phyloP scores from a whole-genome alignment of 2,329 filamentous ascomycete species.

The Aciculosporium take region DNA sequence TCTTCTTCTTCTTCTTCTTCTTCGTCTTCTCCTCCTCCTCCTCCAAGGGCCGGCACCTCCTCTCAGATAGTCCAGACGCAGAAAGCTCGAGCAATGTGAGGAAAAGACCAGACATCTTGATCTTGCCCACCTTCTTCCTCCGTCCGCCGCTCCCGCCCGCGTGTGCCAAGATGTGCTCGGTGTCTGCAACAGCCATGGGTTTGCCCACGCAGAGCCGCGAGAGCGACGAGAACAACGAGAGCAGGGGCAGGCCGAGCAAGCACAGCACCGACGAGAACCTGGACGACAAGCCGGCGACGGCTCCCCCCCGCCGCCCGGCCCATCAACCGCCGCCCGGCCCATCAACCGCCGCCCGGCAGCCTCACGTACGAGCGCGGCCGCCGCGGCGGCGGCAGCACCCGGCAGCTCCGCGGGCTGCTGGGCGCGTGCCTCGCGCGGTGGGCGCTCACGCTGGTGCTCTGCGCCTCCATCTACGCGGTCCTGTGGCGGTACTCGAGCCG shows the following conservation, averaged over 20 bases:
- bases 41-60: too few species aligned
- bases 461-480: constrained; percentile 15
- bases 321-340: background rate
- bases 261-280: background rate
- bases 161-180: too few species aligned
- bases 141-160: too few species aligned
- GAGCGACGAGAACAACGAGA: too few species aligned
- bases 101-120: too few species aligned
- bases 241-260: background rate
- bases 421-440: constrained; percentile 12
- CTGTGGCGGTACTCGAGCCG: constrained; percentile 15
- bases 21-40: too few species aligned
- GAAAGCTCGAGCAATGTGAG: too few species aligned
- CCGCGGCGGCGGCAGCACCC: constrained; percentile 10
- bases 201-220: too few species aligned
- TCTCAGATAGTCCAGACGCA: too few species aligned
- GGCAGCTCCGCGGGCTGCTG: constrained; percentile 11
- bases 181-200: too few species aligned
- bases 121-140: too few species aligned
- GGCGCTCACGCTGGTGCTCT: constrained; percentile 16
- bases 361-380: constrained; percentile 11
- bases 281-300: background rate
- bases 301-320: background rate
- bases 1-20: too few species aligned
- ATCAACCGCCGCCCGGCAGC: constrained; percentile 8